Percentiles rank a stretch among this genome's conserved stretches.
Conservation (phyloP, 495 filamentous ascomycete species). For the Chaetomidium leptoderma region DNA sequence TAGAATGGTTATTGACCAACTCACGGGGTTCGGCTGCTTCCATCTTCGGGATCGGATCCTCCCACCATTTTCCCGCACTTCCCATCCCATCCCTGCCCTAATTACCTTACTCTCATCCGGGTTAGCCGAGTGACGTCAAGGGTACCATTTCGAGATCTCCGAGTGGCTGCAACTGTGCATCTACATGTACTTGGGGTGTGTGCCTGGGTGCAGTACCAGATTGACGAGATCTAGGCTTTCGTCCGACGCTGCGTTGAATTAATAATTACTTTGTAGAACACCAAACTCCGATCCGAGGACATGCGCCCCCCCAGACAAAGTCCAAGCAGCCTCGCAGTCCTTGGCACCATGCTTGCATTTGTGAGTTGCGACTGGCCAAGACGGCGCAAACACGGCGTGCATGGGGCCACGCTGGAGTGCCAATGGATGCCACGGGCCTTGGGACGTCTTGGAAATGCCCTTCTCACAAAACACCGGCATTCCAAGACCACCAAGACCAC, state of each 20-base stretch:
- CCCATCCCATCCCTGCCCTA: not conserved
- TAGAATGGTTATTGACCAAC: too few relatives aligned
- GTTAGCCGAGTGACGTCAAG: constrained; percentile 1
- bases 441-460: not conserved
- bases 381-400: not conserved
- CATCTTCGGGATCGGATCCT: too few relatives aligned
- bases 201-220: not conserved
- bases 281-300: not conserved
- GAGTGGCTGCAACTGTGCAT: not conserved
- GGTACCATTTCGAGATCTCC: not conserved
- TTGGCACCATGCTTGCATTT: constrained; percentile 12
- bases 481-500: not conserved
- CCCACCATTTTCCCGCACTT: not conserved
- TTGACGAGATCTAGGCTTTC: too few relatives aligned
- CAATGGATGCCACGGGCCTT: not conserved
- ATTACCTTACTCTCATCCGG: too few relatives aligned
- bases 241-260: too few relatives aligned
- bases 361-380: not conserved
- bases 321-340: constrained; percentile 13
- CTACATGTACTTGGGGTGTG: not conserved
- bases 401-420: not conserved
- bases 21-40: too few relatives aligned
- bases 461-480: not conserved
- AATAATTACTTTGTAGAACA: too few relatives aligned
- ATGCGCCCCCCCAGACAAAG: not conserved